phyloP scores from a whole-genome alignment of 2,329 filamentous ascomycete species.

The Hypoxylon sp. region DNA sequence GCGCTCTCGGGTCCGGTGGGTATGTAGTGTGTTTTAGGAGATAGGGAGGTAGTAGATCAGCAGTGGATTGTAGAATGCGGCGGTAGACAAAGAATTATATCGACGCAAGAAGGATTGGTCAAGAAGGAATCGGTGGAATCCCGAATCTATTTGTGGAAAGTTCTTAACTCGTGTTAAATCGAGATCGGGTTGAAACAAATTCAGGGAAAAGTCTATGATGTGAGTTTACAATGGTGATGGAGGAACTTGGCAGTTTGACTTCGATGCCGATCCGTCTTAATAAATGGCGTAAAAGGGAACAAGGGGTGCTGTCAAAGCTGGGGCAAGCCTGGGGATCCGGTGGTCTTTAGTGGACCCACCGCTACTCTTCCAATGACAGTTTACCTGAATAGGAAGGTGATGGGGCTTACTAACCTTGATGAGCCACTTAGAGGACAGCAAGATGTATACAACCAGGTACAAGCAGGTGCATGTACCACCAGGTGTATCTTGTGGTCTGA shows the following conservation, averaged over 20 bases:
- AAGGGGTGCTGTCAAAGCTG: slow-evolving; percentile 1
- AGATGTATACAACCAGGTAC: too few species aligned
- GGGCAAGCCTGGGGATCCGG: slow-evolving; percentile 12
- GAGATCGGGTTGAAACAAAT: slow-evolving; percentile 20
- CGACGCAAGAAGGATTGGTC: neutral
- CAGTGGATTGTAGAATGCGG: slow-evolving; percentile 3
- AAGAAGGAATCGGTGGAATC: neutral
- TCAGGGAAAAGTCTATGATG: slow-evolving; percentile 17
- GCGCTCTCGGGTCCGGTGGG: slow-evolving; percentile 5
- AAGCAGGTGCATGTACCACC: too few species aligned
- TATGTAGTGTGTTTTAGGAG: neutral
- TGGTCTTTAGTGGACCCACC: slow-evolving; percentile 5
- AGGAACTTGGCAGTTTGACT: slow-evolving; percentile 32
- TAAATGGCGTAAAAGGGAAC: slow-evolving; percentile 1
- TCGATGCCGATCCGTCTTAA: slow-evolving; percentile 24
- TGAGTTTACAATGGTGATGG: slow-evolving; percentile 19
- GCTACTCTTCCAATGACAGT: neutral
- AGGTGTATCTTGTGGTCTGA: too few species aligned
- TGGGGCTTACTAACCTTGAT: slow-evolving; percentile 1
- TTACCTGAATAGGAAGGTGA: slow-evolving; percentile 29
- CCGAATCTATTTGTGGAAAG: slow-evolving; percentile 15
- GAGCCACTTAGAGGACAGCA: slow-evolving; percentile 14
- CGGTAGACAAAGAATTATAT: slow-evolving; percentile 7
- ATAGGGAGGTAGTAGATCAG: neutral
- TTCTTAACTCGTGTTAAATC: slow-evolving; percentile 4